Base-by-base conservation (phyloP, 345 rosid species). In the Xanthoceras sorbifolium region DNA sequence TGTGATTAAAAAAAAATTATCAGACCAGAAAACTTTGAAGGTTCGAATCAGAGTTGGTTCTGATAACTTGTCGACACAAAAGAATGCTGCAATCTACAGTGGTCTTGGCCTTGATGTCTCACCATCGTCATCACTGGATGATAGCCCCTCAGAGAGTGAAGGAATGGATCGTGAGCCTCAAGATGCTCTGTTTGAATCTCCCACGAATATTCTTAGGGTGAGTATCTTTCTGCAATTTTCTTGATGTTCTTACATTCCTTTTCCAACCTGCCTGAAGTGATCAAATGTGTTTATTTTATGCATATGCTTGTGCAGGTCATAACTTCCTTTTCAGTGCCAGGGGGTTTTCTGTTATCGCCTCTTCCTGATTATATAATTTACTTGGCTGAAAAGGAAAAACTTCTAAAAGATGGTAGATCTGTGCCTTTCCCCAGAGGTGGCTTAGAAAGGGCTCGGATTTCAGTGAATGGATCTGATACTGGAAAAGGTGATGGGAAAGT, bases 11-110 rank as follows among this genome's bases (percentile, higher is more conserved):
- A 79, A 87, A 84, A 78, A 79, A 66, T 79, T 88, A 61, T 77
- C 90, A 17, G 90, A 92, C 71, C 91, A 82, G 74, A 96, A 87
- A 81, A 82, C 82, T 80, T 82, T 90, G 72, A 92, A 84, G 85
- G 85, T 96, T 74, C 91, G 97, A 80, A 87, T 91, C 32, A 93
- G 87, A 91, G 85, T 92, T 74, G 91, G 98, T 81, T 85, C 97
- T 22, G 94, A 83, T 86, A 93, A 93, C 84, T 86, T 88, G 87
- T 81, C 86, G 26, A 84, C 92, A 42, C 84, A 75, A 80, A 91
- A 89, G 75, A 92, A 84, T 82, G 94, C 87, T 71, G 92, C 86
- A 73, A 85, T 89, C 69, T 84, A 81, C 80, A 84, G 91, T 86
- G 94, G 91, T 34, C 92, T 89, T 68, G 94, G 93, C 63, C 94